Evolutionary conservation across 2,329 filamentous ascomycete species (phyloP).

Genomic region (Scedosporium dehoogii): DNA sequence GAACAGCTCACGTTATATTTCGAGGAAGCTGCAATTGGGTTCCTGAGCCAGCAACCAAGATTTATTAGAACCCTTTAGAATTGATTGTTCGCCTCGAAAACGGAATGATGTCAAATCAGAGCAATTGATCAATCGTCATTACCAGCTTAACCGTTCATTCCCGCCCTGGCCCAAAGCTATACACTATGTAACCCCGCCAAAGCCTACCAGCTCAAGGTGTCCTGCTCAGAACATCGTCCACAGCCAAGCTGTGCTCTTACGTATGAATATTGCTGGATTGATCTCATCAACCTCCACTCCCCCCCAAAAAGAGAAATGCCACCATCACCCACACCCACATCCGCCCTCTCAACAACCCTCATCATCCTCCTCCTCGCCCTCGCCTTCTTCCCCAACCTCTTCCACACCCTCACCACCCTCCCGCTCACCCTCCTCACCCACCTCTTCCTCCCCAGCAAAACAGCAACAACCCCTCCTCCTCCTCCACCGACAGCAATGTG

Average conservation of each 20-base stretch:
- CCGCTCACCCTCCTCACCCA: slow-evolving; percentile 32
- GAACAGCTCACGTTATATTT: neutral
- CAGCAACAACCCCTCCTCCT: neutral
- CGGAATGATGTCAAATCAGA: neutral
- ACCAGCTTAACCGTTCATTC: neutral
- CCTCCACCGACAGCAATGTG: slow-evolving; percentile 39
- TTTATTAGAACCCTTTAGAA: too few relatives aligned
- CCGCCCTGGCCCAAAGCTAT: neutral
- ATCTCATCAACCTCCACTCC: too few relatives aligned
- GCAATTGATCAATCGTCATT: neutral
- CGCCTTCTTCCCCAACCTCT: slow-evolving; percentile 40
- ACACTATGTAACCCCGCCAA: neutral
- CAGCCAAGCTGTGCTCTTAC: neutral
- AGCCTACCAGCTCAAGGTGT: neutral
- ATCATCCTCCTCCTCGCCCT: slow-evolving; percentile 39
- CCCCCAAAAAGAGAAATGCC: neutral
- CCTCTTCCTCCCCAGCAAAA: slow-evolving; percentile 9
- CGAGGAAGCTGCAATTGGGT: neutral
- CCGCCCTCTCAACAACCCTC: slow-evolving; percentile 30
- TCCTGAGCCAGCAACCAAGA: neutral
- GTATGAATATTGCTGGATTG: neutral
- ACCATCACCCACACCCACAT: slow-evolving; percentile 16
- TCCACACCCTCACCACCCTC: slow-evolving; percentile 41
- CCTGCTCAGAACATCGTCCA: neutral
- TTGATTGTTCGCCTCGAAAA: too few relatives aligned